Conservation (phyloP, 345 rosid species). For the Ricinus communis region DNA sequence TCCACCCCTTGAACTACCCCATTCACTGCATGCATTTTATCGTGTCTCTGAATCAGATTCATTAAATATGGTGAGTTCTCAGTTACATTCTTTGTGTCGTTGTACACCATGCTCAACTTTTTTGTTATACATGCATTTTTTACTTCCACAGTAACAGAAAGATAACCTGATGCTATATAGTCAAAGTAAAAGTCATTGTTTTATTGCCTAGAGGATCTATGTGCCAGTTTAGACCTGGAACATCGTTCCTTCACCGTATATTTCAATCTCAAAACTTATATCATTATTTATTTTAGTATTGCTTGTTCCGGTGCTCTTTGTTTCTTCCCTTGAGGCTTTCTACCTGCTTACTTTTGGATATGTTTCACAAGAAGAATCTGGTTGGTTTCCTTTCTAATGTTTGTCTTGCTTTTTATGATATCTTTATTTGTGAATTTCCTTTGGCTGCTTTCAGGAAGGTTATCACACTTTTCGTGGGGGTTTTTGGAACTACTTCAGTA, state of each 20-base stretch:
- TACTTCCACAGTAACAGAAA: background rate
- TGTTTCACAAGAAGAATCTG: background rate
- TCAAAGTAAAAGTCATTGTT: background rate
- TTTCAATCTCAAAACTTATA: too few relatives aligned
- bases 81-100: background rate
- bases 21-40: conserved; percentile 71
- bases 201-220: background rate
- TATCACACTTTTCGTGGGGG: conserved; percentile 74
- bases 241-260: too few relatives aligned
- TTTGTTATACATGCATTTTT: background rate
- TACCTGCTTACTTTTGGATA: background rate
- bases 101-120: background rate
- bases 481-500: conserved; percentile 83
- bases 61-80: conserved; percentile 42
- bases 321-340: background rate
- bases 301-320: background rate
- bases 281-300: background rate
- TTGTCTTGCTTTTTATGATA: conserved; percentile 5
- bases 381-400: background rate
- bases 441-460: conserved; percentile 49
- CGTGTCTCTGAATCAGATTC: conserved; percentile 49
- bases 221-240: background rate
- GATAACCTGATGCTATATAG: background rate
- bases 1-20: conserved; percentile 71
- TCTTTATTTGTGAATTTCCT: conserved; percentile 8